Conservation (phyloP, 2,329 filamentous ascomycete genomes). For the Tolypocladium endophyticum region DNA sequence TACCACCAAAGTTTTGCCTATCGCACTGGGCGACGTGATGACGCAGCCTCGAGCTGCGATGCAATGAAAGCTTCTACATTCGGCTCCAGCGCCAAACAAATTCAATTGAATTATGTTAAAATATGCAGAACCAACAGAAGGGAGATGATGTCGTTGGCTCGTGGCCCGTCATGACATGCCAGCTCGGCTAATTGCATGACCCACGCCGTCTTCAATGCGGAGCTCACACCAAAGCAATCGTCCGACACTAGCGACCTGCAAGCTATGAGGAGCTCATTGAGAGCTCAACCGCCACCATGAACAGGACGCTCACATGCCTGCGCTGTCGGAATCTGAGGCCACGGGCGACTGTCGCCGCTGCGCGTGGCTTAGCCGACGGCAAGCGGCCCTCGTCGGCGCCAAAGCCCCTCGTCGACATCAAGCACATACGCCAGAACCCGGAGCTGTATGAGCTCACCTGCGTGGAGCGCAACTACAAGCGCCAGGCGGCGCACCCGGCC, state of each 20-base stretch:
- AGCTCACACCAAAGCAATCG: neutral
- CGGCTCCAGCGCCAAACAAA: neutral
- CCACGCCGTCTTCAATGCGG: neutral
- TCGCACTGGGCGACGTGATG: neutral
- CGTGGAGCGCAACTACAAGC: constrained; percentile 69
- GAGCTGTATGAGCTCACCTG: constrained; percentile 76
- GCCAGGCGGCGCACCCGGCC: constrained; percentile 41
- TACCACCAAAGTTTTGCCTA: neutral
- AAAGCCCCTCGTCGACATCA: constrained; percentile 71
- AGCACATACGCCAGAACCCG: constrained; percentile 79
- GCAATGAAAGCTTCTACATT: neutral
- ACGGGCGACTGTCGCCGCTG: constrained; percentile 5
- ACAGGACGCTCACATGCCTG: constrained; percentile 15
- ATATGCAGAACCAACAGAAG: neutral
- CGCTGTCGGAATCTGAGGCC: constrained; percentile 12
- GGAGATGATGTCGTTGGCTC: neutral
- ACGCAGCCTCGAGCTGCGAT: neutral
- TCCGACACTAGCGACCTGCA: constrained; percentile 1
- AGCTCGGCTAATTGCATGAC: constrained; percentile 22
- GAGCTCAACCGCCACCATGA: constrained; percentile 17
- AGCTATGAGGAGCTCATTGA: constrained; percentile 11
- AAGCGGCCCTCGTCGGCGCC: constrained; percentile 61
- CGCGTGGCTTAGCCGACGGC: constrained; percentile 13
- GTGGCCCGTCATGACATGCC: neutral
- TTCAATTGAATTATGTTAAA: neutral